Base-by-base conservation (phyloP, 164 flowering plant genomes). In the Umbilicus rupestris region DNA sequence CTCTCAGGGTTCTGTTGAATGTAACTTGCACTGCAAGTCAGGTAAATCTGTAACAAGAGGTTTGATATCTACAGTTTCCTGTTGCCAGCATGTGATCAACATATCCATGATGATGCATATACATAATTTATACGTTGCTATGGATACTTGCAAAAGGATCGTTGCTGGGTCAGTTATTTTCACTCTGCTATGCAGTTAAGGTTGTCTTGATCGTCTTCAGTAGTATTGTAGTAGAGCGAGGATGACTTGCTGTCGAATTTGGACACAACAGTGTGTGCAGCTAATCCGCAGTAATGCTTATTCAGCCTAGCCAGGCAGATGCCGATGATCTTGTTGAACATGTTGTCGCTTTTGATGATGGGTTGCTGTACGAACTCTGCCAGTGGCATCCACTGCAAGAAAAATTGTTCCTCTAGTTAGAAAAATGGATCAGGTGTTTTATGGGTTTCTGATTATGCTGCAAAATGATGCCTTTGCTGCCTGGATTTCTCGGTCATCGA, bases 341-440 rank as follows among this genome's bases (percentile, higher is more conserved):
- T 86, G 63, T 19, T 47, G 66, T 92, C 96, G 65, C 73, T 87
- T 75, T 73, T 75, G 68, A 83, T 76, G 3, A 73, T 58, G 17
- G 89, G 89, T 55, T 90, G 98, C 74, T 79, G 81, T 14, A 83
- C 78, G 72, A 90, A 88, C 63, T 92, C 94, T 58, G 22, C 76
- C 1, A 92, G 73, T 17, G 96, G 90, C 97, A 90, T 90, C 98
- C 98, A 92, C 98, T 90, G 83, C 26, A 39, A 19, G 5, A 17
- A 11, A 2, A 39, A 16, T 20, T 20, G 26, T 2, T n/a, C n/a
- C n/a, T n/a, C n/a, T n/a, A n/a, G 29, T 35, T 29, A 37, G 65
- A 20, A 29, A 37, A 52, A 37, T 16, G 62, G 14, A 49, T 29
- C 15, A 5, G 7, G 17, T n/a, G 46, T 24, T 45, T 19, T 26